Conservation (phyloP, 148 eudicot genomes). For the Rhododendron mucronatum region DNA sequence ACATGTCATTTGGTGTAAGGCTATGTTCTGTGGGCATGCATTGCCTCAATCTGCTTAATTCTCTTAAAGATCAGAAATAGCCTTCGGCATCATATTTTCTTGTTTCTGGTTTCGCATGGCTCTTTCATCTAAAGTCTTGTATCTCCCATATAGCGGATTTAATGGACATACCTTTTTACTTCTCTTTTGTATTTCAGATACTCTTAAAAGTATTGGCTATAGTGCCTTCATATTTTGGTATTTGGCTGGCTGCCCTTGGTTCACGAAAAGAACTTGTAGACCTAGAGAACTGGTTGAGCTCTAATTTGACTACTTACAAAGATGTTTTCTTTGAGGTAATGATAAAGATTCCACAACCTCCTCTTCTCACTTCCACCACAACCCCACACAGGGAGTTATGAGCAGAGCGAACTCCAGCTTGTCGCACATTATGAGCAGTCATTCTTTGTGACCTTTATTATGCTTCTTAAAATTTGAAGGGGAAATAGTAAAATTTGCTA, state of each 20-base stretch:
- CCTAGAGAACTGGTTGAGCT: slow-evolving; percentile 77
- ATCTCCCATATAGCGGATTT: neutral
- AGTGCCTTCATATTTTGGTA: slow-evolving; percentile 59
- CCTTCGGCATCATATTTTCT: neutral
- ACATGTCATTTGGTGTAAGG: neutral
- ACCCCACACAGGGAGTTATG: neutral
- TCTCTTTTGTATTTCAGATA: slow-evolving; percentile 43
- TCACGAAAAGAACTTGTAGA: slow-evolving; percentile 68
- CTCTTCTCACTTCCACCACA: neutral
- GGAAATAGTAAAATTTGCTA: neutral
- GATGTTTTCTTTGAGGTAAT: slow-evolving; percentile 68
- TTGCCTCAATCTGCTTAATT: neutral
- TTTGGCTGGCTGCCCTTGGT: slow-evolving; percentile 72
- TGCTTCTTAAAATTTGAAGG: neutral
- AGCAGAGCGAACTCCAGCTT: neutral
- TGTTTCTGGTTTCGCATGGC: neutral
- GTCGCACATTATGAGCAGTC: neutral
- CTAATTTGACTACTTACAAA: slow-evolving; percentile 41
- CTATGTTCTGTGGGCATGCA: neutral
- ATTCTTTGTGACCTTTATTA: neutral
- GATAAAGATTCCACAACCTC: slow-evolving; percentile 1
- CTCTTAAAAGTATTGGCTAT: slow-evolving; percentile 60
- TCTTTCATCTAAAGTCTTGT: neutral
- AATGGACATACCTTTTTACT: neutral
- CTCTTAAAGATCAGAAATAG: neutral